These are phyloP conservation scores for Cryptosporidium baileyi DNA, from an alignment of 169 alveolate species.

Conservation along the genomic window DNA sequence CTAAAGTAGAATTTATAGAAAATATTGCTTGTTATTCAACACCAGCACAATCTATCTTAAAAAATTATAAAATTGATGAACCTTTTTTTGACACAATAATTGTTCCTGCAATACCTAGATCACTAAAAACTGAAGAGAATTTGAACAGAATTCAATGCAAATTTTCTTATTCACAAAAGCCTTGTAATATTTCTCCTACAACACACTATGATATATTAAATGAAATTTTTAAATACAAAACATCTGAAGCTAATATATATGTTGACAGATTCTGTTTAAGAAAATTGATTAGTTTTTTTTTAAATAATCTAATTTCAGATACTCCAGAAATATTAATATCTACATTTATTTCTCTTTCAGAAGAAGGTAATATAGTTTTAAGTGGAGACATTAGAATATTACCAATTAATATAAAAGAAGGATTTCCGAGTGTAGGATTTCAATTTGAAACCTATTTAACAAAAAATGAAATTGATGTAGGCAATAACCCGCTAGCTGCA, in stretches of 20 bases:
- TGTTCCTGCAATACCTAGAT: conserved; percentile 39
- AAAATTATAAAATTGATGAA: not conserved
- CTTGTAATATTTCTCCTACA: conserved; percentile 15
- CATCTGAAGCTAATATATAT: not conserved
- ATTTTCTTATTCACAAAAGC: conserved; percentile 40
- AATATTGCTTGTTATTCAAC: conserved; percentile 18
- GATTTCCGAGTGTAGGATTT: conserved; percentile 59
- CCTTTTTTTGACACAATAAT: conserved; percentile 14
- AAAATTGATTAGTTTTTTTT: not conserved
- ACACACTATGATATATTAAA: not conserved
- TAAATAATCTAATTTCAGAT: not conserved
- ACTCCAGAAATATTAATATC: conserved; percentile 20
- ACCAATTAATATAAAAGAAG: conserved; percentile 30
- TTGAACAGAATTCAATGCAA: conserved; percentile 9
- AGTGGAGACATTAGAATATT: not conserved
- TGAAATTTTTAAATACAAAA: not conserved
- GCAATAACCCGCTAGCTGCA: conserved; percentile 10
- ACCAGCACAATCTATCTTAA: not conserved
- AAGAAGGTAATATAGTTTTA: not conserved
- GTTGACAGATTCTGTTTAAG: conserved; percentile 54
- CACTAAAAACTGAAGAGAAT: conserved; percentile 13
- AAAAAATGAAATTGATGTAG: conserved; percentile 1
- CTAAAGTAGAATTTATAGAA: conserved; percentile 2
- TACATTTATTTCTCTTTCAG: not conserved
- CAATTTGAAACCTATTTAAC: conserved; percentile 56